Evolutionary conservation across 768 basidiomycete genomes (phyloP).

Genomic region (Lentinula boryana): DNA sequence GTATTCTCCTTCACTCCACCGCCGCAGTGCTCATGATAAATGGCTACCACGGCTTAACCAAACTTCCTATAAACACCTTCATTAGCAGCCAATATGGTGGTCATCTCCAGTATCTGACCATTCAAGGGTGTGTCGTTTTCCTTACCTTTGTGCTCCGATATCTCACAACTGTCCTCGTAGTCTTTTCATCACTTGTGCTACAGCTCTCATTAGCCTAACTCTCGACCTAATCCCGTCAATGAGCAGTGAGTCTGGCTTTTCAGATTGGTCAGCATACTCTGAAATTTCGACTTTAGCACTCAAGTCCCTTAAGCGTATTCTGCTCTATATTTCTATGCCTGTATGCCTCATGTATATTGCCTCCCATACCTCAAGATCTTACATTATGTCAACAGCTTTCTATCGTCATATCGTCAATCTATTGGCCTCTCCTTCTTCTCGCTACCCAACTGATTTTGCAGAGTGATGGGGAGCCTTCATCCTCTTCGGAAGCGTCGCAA

Average conservation of each 20-base stretch:
- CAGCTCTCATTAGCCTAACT: constrained; percentile 28
- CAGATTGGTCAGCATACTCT: not conserved
- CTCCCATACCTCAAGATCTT: not conserved
- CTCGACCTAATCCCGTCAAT: constrained; percentile 26
- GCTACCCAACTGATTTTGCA: constrained; percentile 55
- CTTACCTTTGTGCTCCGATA: not conserved
- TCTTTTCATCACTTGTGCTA: constrained; percentile 27
- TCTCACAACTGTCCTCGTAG: constrained; percentile 14
- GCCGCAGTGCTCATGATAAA: constrained; percentile 28
- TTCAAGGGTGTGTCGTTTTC: constrained; percentile 53
- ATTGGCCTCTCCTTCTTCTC: constrained; percentile 59
- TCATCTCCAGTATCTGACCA: constrained; percentile 69
- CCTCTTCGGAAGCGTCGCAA: constrained; percentile 21
- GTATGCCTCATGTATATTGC: constrained; percentile 28
- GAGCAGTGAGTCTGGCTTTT: constrained; percentile 16
- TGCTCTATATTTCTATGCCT: constrained; percentile 63
- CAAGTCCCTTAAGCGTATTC: constrained; percentile 41
- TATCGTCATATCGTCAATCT: constrained; percentile 44
- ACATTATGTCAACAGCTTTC: not conserved
- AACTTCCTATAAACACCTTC: constrained; percentile 20
- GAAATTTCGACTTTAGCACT: constrained; percentile 24
- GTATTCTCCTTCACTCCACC: constrained; percentile 21
- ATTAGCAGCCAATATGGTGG: constrained; percentile 52
- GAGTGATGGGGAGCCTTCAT: constrained; percentile 16
- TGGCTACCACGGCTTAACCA: constrained; percentile 26